Conservation (phyloP, 164 flowering plant species). For the Buxus sempervirens region DNA sequence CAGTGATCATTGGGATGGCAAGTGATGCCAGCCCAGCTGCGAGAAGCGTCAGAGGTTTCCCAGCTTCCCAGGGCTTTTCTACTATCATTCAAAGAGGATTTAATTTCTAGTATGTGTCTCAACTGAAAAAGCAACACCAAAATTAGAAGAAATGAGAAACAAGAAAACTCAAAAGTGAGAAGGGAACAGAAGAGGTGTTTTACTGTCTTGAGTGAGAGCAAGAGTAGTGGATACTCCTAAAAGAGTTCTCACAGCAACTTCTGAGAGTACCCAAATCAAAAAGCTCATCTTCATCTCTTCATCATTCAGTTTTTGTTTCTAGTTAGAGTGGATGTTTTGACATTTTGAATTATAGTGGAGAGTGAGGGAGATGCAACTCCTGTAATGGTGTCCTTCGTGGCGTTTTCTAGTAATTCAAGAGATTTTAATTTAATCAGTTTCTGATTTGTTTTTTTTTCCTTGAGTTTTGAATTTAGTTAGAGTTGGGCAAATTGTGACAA, state of each 20-base stretch:
- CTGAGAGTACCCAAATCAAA: constrained; percentile 25
- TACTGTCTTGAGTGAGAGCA: constrained; percentile 80
- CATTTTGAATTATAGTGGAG: background rate
- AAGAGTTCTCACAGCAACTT: constrained; percentile 21
- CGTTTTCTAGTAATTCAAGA: background rate
- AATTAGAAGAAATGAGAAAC: constrained; percentile 1
- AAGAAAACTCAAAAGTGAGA: background rate
- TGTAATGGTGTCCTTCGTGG: background rate
- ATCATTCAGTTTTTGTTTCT: background rate
- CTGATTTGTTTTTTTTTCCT: no score
- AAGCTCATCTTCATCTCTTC: constrained; percentile 20
- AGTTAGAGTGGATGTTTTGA: background rate
- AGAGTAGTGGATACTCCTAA: constrained; percentile 32
- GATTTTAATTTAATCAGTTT: no score
- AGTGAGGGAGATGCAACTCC: background rate
- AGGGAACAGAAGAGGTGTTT: background rate
- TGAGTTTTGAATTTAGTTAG: no score
- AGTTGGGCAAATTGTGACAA: no score
- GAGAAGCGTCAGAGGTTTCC: constrained; percentile 61
- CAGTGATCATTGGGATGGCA: constrained; percentile 57
- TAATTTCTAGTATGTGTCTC: constrained; percentile 68
- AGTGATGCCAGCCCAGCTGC: constrained; percentile 81
- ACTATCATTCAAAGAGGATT: constrained; percentile 61
- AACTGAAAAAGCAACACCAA: constrained; percentile 39
- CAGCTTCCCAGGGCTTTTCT: constrained; percentile 57